phyloP scores from a whole-genome alignment of 768 basidiomycete genomes.

The Rhodotorula taiwanensis region DNA sequence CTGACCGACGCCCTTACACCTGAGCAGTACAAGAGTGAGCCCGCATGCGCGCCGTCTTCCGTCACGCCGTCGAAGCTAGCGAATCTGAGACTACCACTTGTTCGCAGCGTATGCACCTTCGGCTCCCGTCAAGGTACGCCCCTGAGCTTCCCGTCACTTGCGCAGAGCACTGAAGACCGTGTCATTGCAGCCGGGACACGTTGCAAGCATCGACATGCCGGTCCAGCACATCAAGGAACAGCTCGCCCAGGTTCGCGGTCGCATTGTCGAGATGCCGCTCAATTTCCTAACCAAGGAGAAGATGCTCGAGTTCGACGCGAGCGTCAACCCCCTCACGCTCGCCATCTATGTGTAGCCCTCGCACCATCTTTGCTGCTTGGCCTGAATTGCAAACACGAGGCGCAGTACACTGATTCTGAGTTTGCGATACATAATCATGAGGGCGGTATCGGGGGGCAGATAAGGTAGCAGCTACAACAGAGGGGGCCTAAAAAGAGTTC shows the following conservation, averaged over 20 bases:
- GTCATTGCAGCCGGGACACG: conserved; percentile 22
- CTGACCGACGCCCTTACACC: neutral
- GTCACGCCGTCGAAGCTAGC: no score
- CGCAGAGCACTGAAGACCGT: no score
- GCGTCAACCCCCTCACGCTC: conserved; percentile 28
- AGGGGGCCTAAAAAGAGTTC: neutral
- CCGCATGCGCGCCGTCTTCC: no score
- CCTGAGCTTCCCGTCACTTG: neutral
- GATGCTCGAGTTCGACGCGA: conserved; percentile 11
- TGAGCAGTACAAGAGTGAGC: neutral
- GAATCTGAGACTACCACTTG: neutral
- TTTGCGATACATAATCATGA: no score
- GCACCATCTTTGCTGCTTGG: no score
- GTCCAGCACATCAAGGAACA: conserved; percentile 32
- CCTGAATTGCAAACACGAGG: no score
- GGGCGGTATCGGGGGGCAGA: no score
- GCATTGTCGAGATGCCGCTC: conserved; percentile 37
- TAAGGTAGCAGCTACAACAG: no score
- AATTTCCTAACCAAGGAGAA: conserved; percentile 37
- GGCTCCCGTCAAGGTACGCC: conserved; percentile 21
- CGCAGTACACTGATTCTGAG: no score
- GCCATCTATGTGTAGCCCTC: neutral
- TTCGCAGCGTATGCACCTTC: conserved; percentile 25
- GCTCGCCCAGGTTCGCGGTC: conserved; percentile 32
- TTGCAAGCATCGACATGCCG: conserved; percentile 19